Conservation (phyloP, 495 filamentous ascomycete species). For the Penicillium pulvis region DNA sequence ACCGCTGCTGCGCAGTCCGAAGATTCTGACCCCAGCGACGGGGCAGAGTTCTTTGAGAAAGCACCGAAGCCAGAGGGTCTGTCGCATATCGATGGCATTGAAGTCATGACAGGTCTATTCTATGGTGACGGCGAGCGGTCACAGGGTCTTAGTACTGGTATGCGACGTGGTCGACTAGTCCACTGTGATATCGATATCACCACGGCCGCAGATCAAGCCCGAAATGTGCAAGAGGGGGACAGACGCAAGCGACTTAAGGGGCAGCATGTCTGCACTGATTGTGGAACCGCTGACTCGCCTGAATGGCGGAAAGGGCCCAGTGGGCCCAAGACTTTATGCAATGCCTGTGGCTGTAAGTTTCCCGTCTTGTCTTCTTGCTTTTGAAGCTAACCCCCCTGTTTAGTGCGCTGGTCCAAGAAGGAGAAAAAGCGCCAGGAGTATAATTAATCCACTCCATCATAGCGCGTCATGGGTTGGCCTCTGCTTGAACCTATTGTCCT, state of each 20-base stretch:
- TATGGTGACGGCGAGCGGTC: constrained; percentile 90
- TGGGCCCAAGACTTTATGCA: constrained; percentile 95
- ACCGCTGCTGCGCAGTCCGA: constrained; percentile 64
- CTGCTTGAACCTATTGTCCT: background rate
- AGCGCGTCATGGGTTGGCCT: background rate
- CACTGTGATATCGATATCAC: constrained; percentile 85
- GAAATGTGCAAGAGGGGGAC: constrained; percentile 57
- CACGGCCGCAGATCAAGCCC: constrained; percentile 67
- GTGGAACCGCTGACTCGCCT: constrained; percentile 89
- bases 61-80: constrained; percentile 74
- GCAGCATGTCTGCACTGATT: constrained; percentile 96
- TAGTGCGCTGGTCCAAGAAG: constrained; percentile 75
- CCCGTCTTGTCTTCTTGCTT: constrained; percentile 2
- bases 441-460: constrained; percentile 3
- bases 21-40: constrained; percentile 66
- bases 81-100: constrained; percentile 83
- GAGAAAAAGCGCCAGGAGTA: constrained; percentile 64
- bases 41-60: constrained; percentile 66
- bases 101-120: constrained; percentile 87
- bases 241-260: constrained; percentile 94
- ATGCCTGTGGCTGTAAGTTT: constrained; percentile 83
- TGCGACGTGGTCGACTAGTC: constrained; percentile 74
- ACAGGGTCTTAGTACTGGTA: constrained; percentile 85
- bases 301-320: constrained; percentile 96
- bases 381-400: background rate